Percentiles rank a stretch among this genome's conserved stretches.
These are phyloP conservation scores for Dryas alaskensis DNA, from an alignment of 306 rosid genomes.

Conservation along the genomic window DNA sequence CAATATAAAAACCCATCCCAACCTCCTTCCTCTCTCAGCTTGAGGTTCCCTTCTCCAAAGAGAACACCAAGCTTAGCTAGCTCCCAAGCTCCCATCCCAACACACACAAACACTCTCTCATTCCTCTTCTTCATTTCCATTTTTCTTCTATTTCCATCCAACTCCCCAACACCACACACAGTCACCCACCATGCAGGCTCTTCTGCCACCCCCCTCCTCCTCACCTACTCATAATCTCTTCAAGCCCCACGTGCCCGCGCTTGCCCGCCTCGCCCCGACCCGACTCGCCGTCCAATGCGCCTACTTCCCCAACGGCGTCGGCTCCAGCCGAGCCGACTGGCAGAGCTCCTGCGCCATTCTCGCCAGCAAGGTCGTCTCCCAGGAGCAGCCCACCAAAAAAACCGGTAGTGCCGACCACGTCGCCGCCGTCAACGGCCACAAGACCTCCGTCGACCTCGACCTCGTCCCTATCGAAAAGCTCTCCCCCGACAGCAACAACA, in stretches of 20 bases:
- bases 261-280: conserved; percentile 21
- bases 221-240: conserved; percentile 31
- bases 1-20: conserved; percentile 38
- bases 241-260: background rate
- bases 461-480: conserved; percentile 61
- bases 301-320: conserved; percentile 42
- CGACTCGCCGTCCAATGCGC: conserved; percentile 47
- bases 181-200: conserved; percentile 47
- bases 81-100: too few relatives aligned
- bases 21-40: conserved; percentile 52
- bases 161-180: background rate
- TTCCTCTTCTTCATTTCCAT: background rate
- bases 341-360: conserved; percentile 91
- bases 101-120: too few relatives aligned
- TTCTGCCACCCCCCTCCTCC: conserved; percentile 37
- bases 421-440: conserved; percentile 70
- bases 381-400: conserved; percentile 36
- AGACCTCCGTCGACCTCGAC: conserved; percentile 46
- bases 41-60: conserved; percentile 56
- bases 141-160: background rate
- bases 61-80: conserved; percentile 59
- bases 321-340: conserved; percentile 69
- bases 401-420: conserved; percentile 30
- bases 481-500: conserved; percentile 13
- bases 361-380: conserved; percentile 64